These are phyloP conservation scores for Pichia eremophila DNA, from an alignment of 805 yeast genomes.

Conservation along the genomic window DNA sequence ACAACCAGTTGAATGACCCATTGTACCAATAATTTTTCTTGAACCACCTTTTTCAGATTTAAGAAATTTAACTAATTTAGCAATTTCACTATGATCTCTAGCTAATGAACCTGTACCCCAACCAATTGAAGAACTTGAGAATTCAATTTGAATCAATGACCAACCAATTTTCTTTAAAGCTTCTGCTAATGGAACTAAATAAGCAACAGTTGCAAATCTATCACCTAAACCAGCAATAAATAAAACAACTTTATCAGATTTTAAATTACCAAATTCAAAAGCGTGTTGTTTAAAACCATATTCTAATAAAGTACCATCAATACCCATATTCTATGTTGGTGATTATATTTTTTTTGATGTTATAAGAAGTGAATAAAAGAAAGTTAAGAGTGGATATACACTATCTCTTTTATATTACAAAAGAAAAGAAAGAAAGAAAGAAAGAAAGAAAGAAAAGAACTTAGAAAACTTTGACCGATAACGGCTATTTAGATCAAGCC, in stretches of 20 bases:
- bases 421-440: no score
- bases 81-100: conserved; percentile 52
- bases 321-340: no score
- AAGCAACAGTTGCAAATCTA: neutral
- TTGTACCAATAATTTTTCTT: conserved; percentile 43
- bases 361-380: no score
- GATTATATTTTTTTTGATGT: no score
- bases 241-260: neutral
- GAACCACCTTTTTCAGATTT: conserved; percentile 35
- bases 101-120: conserved; percentile 64
- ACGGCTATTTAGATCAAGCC: neutral
- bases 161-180: conserved; percentile 38
- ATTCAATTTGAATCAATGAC: conserved; percentile 49
- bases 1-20: conserved; percentile 85
- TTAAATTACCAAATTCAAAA: neutral
- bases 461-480: neutral
- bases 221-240: neutral
- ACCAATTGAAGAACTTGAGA: conserved; percentile 53
- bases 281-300: neutral
- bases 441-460: neutral
- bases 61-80: conserved; percentile 45
- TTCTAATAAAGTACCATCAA: conserved; percentile 1
- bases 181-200: conserved; percentile 16
- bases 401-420: no score
- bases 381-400: no score